These are phyloP conservation scores for Podospora pseudocomata DNA, from an alignment of 495 filamentous ascomycete species.

Conservation along the genomic window DNA sequence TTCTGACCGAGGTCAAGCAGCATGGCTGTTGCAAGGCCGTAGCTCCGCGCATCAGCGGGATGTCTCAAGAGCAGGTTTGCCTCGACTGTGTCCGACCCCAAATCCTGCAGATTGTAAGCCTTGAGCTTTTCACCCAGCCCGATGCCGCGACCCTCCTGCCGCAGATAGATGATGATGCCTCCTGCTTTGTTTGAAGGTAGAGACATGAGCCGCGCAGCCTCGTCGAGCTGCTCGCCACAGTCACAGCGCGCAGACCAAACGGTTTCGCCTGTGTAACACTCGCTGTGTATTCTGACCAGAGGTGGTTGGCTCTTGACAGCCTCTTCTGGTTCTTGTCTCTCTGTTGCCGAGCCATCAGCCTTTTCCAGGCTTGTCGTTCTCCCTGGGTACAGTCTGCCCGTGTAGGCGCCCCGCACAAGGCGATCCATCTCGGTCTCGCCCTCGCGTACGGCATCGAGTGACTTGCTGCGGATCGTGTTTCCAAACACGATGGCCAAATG, in stretches of 20 bases:
- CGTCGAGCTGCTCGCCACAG: constrained; percentile 95
- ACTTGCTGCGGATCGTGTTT: constrained; percentile 70
- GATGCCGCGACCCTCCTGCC: constrained; percentile 94
- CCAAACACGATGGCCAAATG: constrained; percentile 98
- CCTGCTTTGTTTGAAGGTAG: constrained; percentile 63
- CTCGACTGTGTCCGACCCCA: constrained; percentile 93
- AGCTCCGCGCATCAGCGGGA: constrained; percentile 89
- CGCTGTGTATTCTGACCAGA: constrained; percentile 90
- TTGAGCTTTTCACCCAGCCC: constrained; percentile 93
- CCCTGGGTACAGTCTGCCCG: constrained; percentile 81
- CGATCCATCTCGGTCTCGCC: constrained; percentile 96
- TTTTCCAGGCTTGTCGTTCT: constrained; percentile 59
- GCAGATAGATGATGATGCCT: constrained; percentile 90
- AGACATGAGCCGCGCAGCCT: constrained; percentile 92
- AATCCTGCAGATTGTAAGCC: constrained; percentile 94
- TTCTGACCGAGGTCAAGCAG: constrained; percentile 75
- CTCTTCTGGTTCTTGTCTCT: neutral
- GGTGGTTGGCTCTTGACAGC: constrained; percentile 41
- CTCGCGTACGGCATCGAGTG: constrained; percentile 71
- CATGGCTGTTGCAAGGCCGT: constrained; percentile 93
- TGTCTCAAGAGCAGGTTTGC: constrained; percentile 89
- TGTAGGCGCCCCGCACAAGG: constrained; percentile 91
- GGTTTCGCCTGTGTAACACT: constrained; percentile 98
- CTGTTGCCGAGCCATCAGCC: neutral
- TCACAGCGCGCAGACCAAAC: constrained; percentile 97